Percentiles rank a stretch among this genome's conserved stretches.
Conservation (phyloP, 1,284 basidiomycete species). For the Leccinum ponderosum region DNA sequence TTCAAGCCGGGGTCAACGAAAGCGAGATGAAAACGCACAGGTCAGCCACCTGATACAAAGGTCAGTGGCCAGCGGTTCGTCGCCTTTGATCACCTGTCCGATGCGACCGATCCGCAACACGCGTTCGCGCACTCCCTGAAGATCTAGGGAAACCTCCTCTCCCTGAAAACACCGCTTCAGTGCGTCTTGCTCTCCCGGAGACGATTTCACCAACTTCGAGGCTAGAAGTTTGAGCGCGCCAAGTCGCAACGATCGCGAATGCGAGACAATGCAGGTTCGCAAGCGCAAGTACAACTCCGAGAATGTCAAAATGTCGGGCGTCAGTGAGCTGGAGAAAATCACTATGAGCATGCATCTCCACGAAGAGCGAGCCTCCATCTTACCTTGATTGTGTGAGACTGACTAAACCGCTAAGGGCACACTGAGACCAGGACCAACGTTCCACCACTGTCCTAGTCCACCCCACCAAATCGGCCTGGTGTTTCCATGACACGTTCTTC, state of each 20-base stretch:
- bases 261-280: conserved; percentile 52
- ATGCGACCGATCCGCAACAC: conserved; percentile 70
- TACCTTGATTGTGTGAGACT: conserved; percentile 53
- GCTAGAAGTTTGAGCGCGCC: conserved; percentile 55
- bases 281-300: conserved; percentile 49
- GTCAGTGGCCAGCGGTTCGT: conserved; percentile 53
- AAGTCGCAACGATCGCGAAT: conserved; percentile 57
- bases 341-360: neutral
- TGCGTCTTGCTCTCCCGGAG: conserved; percentile 52
- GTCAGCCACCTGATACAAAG: conserved; percentile 66
- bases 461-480: conserved; percentile 40
- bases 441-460: conserved; percentile 50
- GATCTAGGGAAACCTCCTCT: conserved; percentile 73
- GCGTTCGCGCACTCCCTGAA: conserved; percentile 81
- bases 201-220: conserved; percentile 41
- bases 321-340: conserved; percentile 15
- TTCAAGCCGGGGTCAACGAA: neutral
- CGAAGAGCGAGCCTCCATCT: conserved; percentile 5
- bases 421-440: conserved; percentile 61
- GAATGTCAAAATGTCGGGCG: conserved; percentile 35
- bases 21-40: conserved; percentile 38
- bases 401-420: conserved; percentile 55
- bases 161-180: conserved; percentile 68
- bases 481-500: conserved; percentile 42
- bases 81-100: conserved; percentile 52